Conservation (phyloP, 2,329 filamentous ascomycete species). For the Trichophyton mentagrophytes region DNA sequence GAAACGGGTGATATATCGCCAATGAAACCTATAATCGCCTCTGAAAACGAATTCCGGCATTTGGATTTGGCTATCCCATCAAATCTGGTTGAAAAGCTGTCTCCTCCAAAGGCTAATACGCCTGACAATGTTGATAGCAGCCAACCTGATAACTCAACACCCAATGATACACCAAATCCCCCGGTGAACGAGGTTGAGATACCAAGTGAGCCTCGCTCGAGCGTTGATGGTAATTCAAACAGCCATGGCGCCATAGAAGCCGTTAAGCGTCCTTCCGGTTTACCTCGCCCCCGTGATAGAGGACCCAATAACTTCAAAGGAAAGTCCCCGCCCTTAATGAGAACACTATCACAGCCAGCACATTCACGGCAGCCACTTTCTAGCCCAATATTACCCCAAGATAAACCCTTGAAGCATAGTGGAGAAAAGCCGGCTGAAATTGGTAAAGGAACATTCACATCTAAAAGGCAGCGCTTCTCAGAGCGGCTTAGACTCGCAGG, state of each 20-base stretch:
- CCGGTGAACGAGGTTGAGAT: not conserved
- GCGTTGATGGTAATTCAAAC: conserved; percentile 8
- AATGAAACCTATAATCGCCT: conserved; percentile 14
- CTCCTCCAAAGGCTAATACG: conserved; percentile 2
- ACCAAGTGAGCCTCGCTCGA: not conserved
- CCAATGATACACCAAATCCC: not conserved
- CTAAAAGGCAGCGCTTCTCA: conserved; percentile 60
- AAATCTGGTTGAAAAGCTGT: conserved; percentile 17
- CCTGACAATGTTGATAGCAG: not conserved
- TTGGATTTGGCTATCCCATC: conserved; percentile 45
- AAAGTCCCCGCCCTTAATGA: conserved; percentile 36
- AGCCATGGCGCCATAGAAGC: not conserved
- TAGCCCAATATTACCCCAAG: not conserved
- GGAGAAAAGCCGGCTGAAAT: not conserved
- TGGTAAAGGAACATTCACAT: not conserved
- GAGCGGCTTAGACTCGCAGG: conserved; percentile 56
- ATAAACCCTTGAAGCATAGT: not conserved
- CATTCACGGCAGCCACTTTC: conserved; percentile 16
- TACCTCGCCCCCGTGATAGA: conserved; percentile 28
- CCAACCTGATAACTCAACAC: not conserved
- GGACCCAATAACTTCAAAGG: conserved; percentile 26
- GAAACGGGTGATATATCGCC: conserved; percentile 11
- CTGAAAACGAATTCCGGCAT: conserved; percentile 46
- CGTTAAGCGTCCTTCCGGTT: conserved; percentile 22
- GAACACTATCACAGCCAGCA: conserved; percentile 41